These are phyloP conservation scores for Tinospora cordifolia DNA, from an alignment of 164 flowering plant genomes.

Conservation along the genomic window DNA sequence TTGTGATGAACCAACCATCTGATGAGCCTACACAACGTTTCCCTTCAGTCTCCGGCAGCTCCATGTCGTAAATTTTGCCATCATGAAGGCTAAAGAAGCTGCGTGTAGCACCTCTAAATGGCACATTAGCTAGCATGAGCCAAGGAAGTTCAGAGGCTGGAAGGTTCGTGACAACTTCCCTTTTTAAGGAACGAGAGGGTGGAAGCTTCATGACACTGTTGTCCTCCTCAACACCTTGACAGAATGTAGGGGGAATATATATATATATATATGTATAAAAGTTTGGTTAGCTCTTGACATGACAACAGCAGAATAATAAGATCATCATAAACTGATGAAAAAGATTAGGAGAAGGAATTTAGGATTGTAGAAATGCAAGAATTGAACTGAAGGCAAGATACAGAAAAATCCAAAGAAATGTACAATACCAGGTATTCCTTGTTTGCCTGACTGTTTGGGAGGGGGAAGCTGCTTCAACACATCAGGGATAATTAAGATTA, in stretches of 20 bases:
- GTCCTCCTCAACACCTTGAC: background rate
- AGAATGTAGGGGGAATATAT: background rate
- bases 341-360: no score
- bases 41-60: background rate
- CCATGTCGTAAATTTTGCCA: background rate
- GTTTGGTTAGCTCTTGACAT: background rate
- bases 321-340: background rate
- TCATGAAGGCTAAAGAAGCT: background rate
- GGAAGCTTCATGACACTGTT: background rate
- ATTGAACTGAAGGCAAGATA: no score
- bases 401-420: no score
- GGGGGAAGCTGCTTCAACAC: no score
- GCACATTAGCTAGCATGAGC: conserved; percentile 1
- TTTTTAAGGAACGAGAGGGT: background rate
- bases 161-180: background rate
- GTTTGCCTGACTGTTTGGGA: no score
- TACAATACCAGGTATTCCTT: no score
- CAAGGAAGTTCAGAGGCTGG: background rate
- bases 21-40: background rate
- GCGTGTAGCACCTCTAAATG: no score
- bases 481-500: no score
- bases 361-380: no score
- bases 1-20: background rate
- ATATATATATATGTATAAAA: no score
- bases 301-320: background rate